Percentiles rank a stretch among this genome's conserved stretches.
These are phyloP conservation scores for Backusella tarrabulga DNA, from an alignment of 192 early-diverging fungal species.

Conservation along the genomic window DNA sequence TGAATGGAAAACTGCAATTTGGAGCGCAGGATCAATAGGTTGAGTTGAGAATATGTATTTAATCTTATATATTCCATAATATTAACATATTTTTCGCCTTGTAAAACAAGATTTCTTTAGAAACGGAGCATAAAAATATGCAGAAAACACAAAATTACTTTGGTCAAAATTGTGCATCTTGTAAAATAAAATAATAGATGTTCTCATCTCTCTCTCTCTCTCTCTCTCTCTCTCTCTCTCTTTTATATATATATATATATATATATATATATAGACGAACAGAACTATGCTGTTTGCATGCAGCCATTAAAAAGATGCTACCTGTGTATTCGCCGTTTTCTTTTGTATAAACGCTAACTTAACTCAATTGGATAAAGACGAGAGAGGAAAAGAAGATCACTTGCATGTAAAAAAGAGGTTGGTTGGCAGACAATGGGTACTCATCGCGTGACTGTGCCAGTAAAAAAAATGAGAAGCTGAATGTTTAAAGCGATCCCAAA, in stretches of 20 bases:
- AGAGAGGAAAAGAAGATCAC: not conserved
- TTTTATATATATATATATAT: too few species aligned
- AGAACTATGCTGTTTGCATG: not conserved
- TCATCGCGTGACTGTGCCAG: not conserved
- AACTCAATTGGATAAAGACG: not conserved
- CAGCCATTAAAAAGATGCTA: not conserved
- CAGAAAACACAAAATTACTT: too few species aligned
- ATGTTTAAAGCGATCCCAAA: not conserved
- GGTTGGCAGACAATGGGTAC: not conserved
- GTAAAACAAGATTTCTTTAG: too few species aligned
- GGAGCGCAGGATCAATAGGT: too few species aligned
- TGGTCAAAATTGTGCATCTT: too few species aligned
- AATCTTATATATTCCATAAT: too few species aligned
- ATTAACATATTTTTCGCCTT: too few species aligned
- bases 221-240: not conserved
- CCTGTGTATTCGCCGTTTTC: not conserved
- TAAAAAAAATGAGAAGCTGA: not conserved
- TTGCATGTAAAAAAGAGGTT: not conserved
- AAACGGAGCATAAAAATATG: too few species aligned
- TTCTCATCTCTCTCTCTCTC: not conserved
- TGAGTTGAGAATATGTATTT: too few species aligned
- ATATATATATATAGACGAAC: not conserved
- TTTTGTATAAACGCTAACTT: not conserved
- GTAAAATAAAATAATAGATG: too few species aligned
- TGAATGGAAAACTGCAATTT: too few species aligned